Evolutionary conservation across 805 yeast species (phyloP).

Genomic region (Tetrapisispora iriomotensis): DNA sequence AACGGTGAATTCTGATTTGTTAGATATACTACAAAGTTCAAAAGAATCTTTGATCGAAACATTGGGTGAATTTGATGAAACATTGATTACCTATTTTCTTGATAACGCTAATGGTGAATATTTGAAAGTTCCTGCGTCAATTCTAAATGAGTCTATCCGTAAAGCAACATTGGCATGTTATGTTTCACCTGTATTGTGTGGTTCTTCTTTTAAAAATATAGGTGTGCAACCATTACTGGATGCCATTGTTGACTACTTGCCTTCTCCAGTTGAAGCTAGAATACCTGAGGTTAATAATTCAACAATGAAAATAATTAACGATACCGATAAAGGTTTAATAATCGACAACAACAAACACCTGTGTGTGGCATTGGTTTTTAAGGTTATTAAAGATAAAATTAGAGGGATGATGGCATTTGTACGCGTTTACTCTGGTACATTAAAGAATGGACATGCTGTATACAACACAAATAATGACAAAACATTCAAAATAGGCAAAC

Average conservation of each 20-base stretch:
- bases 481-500: conserved; percentile 53
- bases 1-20: conserved; percentile 21
- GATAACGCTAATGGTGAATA: conserved; percentile 59
- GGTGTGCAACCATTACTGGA: conserved; percentile 94
- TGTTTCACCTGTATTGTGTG: conserved; percentile 79
- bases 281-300: conserved; percentile 44
- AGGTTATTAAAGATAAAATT: conserved; percentile 76
- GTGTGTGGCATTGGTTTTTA: conserved; percentile 79
- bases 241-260: conserved; percentile 66
- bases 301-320: conserved; percentile 30
- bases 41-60: conserved; percentile 77
- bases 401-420: conserved; percentile 79
- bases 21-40: conserved; percentile 42
- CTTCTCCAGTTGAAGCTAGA: conserved; percentile 62
- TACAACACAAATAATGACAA: conserved; percentile 62
- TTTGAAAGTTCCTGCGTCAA: conserved; percentile 45
- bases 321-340: conserved; percentile 38
- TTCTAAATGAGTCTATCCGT: conserved; percentile 53
- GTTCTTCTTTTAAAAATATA: conserved; percentile 83
- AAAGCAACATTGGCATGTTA: conserved; percentile 47
- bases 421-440: conserved; percentile 76
- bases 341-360: conserved; percentile 49
- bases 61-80: conserved; percentile 73
- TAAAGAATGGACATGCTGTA: conserved; percentile 53
- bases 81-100: conserved; percentile 63